A percentile compares a stretch with the other conserved stretches of the same genome.
These are phyloP conservation scores for Monosporozyma yasuniensis DNA, from an alignment of 805 yeast species.

Conservation along the genomic window DNA sequence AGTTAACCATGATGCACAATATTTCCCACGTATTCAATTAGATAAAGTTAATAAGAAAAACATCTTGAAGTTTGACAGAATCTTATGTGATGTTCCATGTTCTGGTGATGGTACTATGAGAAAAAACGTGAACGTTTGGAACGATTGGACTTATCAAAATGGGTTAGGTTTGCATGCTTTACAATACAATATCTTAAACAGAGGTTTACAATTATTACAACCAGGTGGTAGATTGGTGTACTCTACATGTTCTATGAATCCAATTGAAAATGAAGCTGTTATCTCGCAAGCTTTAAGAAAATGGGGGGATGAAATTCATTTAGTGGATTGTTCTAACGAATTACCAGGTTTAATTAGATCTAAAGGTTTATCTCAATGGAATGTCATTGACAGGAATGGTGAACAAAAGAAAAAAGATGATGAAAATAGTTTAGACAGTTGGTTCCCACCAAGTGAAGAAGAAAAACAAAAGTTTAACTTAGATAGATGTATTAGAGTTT, in stretches of 20 bases:
- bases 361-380: conserved; percentile 72
- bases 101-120: conserved; percentile 99
- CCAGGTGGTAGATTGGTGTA: conserved; percentile 89
- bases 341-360: conserved; percentile 74
- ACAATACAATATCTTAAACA: conserved; percentile 76
- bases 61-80: conserved; percentile 76
- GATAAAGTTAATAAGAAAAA: conserved; percentile 20
- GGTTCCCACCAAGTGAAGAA: conserved; percentile 75
- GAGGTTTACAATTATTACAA: conserved; percentile 84
- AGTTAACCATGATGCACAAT: conserved; percentile 94
- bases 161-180: conserved; percentile 84
- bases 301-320: conserved; percentile 56
- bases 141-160: conserved; percentile 82
- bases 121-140: conserved; percentile 93
- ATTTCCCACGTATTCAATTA: conserved; percentile 71
- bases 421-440: conserved; percentile 39
- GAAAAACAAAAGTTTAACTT: conserved; percentile 56
- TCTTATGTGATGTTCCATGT: conserved; percentile 96
- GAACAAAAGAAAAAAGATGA: conserved; percentile 45
- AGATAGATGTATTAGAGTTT: conserved; percentile 83
- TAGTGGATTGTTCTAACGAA: conserved; percentile 60
- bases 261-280: conserved; percentile 95
- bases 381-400: conserved; percentile 74
- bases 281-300: conserved; percentile 83
- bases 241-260: conserved; percentile 92